Evolutionary conservation across 495 filamentous ascomycete species (phyloP).

Genomic region (Durotheca rogersii): DNA sequence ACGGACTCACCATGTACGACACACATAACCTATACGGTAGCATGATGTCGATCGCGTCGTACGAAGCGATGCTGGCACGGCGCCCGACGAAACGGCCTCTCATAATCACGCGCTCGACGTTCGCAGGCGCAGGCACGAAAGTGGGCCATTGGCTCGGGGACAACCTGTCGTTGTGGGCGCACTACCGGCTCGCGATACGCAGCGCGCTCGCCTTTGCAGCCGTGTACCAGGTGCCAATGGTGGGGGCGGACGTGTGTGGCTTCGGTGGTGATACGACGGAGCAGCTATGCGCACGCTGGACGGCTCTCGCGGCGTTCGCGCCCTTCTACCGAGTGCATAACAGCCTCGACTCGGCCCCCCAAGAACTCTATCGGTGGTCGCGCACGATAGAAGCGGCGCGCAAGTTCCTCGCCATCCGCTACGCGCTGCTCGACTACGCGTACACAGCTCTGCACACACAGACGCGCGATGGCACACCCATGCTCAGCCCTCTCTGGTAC

Average conservation of each 20-base stretch:
- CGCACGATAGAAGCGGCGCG: conserved; percentile 63
- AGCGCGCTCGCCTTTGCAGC: conserved; percentile 72
- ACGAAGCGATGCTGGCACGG: conserved; percentile 66
- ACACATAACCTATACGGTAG: conserved; percentile 84
- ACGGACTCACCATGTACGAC: conserved; percentile 71
- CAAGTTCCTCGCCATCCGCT: conserved; percentile 73
- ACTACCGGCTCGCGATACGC: conserved; percentile 69
- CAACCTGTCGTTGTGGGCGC: conserved; percentile 71
- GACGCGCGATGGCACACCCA: conserved; percentile 65
- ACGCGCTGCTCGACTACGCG: conserved; percentile 76
- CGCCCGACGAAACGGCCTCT: conserved; percentile 68
- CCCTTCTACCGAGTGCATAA: conserved; percentile 84
- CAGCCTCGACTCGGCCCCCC: conserved; percentile 43
- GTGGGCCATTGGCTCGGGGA: conserved; percentile 91
- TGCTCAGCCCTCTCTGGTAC: conserved; percentile 69
- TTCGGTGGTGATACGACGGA: conserved; percentile 72
- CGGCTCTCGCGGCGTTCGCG: conserved; percentile 74
- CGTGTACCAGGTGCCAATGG: conserved; percentile 85
- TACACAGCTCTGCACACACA: conserved; percentile 74
- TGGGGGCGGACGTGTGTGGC: conserved; percentile 81
- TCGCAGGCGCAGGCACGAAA: conserved; percentile 72
- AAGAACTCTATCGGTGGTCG: conserved; percentile 80
- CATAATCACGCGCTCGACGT: conserved; percentile 83
- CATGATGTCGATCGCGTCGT: conserved; percentile 75
- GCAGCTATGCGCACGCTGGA: conserved; percentile 81